These are phyloP conservation scores for Mortierella sp. DNA, from an alignment of 371 early-diverging fungal genomes.

Conservation along the genomic window DNA sequence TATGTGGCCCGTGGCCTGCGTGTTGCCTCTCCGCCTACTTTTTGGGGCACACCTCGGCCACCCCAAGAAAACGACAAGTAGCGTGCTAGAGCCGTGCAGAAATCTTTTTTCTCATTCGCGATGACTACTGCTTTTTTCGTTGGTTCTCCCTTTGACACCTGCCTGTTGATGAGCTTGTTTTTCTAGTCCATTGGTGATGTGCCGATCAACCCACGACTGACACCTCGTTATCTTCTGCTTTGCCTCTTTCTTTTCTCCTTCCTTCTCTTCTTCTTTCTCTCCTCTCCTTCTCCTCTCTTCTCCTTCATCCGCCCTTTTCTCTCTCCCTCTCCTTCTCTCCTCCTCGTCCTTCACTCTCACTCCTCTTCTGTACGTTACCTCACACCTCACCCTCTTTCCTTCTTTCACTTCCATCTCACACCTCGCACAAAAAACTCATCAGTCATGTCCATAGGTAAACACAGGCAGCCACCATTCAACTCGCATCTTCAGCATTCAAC, in stretches of 20 bases:
- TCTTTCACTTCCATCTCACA: background rate
- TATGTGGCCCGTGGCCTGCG: constrained; percentile 14
- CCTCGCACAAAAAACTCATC: background rate
- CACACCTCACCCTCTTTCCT: background rate
- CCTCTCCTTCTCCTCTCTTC: background rate
- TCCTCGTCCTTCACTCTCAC: background rate
- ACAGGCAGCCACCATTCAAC: background rate
- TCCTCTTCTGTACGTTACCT: background rate
- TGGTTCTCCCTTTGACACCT: background rate
- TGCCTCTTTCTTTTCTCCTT: background rate
- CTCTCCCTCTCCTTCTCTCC: constrained; percentile 8
- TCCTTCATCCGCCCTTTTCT: background rate
- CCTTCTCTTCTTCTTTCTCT: background rate
- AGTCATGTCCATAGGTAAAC: constrained; percentile 20
- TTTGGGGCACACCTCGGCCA: background rate
- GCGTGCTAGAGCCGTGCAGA: background rate
- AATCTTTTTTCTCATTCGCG: background rate
- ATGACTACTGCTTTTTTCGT: background rate
- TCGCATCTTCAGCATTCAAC: background rate
- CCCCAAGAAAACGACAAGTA: background rate
- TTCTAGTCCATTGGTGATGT: background rate
- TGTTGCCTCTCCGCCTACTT: constrained; percentile 7
- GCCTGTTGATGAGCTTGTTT: background rate
- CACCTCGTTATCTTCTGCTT: background rate
- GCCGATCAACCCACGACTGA: background rate